Evolutionary conservation across 2,329 filamentous ascomycete genomes (phyloP).

Genomic region (Beauveria pseudobassiana): DNA sequence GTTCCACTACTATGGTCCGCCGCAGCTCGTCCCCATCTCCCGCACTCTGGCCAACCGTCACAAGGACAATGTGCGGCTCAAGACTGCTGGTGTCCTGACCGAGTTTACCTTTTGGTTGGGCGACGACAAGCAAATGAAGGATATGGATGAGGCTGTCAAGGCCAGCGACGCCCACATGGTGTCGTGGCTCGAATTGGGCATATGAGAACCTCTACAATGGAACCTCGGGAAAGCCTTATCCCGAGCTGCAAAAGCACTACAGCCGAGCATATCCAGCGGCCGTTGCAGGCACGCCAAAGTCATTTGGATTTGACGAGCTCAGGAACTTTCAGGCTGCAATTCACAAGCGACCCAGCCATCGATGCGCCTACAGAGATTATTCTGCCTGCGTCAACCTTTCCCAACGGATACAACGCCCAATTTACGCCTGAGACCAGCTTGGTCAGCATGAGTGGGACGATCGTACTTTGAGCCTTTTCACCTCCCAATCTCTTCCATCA

Average conservation of each 20-base stretch:
- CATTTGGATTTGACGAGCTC: constrained; percentile 13
- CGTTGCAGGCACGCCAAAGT: constrained; percentile 12
- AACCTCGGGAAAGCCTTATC: constrained; percentile 11
- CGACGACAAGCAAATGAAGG: constrained; percentile 13
- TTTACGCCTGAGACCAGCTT: constrained; percentile 10
- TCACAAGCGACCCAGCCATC: constrained; percentile 9
- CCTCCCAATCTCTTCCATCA: not conserved
- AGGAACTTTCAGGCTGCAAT: constrained; percentile 11
- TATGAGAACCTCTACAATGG: constrained; percentile 17
- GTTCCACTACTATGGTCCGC: constrained; percentile 16
- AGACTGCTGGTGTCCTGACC: constrained; percentile 15
- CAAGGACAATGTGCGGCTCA: constrained; percentile 14
- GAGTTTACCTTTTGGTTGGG: constrained; percentile 16
- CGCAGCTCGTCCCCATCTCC: constrained; percentile 14
- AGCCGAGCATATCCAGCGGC: constrained; percentile 15
- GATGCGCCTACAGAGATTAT: constrained; percentile 15
- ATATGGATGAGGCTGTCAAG: constrained; percentile 13
- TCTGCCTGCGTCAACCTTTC: constrained; percentile 12
- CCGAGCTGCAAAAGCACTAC: constrained; percentile 15
- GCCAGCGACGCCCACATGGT: constrained; percentile 15
- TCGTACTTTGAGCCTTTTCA: constrained; percentile 14
- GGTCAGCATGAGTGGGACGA: constrained; percentile 5
- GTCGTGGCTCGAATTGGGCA: constrained; percentile 17
- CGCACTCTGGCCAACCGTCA: constrained; percentile 12
- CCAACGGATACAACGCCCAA: constrained; percentile 12